phyloP scores from a whole-genome alignment of 1,284 basidiomycete species.

The Cryptococcus deneoformans region DNA sequence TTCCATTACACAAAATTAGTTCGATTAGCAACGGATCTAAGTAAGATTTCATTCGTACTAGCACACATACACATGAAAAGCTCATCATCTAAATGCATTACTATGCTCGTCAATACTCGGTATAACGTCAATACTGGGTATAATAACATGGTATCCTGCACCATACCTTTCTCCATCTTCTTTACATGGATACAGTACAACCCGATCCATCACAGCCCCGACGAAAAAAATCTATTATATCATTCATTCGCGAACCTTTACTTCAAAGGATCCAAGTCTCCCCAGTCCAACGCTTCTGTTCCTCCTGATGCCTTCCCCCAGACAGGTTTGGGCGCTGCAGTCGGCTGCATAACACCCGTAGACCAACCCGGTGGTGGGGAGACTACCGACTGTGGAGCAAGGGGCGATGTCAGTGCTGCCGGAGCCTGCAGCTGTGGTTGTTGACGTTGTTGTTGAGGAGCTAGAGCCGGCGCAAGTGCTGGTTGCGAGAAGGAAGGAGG shows the following conservation, averaged over 20 bases:
- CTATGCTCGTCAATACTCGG: too few species aligned
- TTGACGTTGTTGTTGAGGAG: conserved; percentile 3
- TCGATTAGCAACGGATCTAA: too few species aligned
- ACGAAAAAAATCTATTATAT: too few species aligned
- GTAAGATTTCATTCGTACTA: too few species aligned
- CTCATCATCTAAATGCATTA: too few species aligned
- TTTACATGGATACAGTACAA: too few species aligned
- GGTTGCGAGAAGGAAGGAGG: conserved; percentile 5
- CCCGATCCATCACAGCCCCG: too few species aligned
- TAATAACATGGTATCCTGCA: too few species aligned
- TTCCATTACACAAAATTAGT: too few species aligned
- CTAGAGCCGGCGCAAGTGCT: conserved; percentile 4
- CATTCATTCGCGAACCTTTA: conserved; percentile 5
- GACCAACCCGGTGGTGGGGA: conserved; percentile 43
- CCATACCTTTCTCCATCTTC: too few species aligned
- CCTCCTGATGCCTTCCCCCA: conserved; percentile 21
- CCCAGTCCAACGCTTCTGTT: conserved; percentile 36
- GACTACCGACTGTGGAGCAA: conserved; percentile 5
- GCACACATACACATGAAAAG: too few species aligned
- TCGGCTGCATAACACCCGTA: conserved; percentile 43
- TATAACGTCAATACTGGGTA: too few species aligned
- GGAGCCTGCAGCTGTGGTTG: background rate
- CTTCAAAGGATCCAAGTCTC: conserved; percentile 48
- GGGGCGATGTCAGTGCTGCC: background rate
- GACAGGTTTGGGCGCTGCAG: conserved; percentile 28